A percentile compares a stretch with the other conserved stretches of the same genome.
Conservation (phyloP, 148 eudicot species). For the Heliamphora exappendiculata region DNA sequence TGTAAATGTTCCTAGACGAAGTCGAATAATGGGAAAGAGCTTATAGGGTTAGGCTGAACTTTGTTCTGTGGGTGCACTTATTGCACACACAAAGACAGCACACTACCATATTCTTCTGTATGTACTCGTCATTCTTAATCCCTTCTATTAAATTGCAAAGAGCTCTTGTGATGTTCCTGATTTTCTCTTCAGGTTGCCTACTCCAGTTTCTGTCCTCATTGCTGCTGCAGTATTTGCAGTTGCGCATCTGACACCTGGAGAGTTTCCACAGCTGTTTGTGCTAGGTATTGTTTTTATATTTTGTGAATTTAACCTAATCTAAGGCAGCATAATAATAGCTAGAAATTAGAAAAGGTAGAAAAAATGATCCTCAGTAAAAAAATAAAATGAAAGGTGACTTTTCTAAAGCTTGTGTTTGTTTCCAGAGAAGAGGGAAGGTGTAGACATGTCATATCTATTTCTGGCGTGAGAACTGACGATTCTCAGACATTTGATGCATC, state of each 20-base stretch:
- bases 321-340: neutral
- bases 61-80: conserved; percentile 1
- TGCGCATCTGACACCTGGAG: conserved; percentile 92
- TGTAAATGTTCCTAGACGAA: neutral
- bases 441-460: neutral
- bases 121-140: neutral
- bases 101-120: neutral
- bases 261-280: conserved; percentile 88
- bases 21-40: neutral
- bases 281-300: conserved; percentile 48
- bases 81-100: neutral
- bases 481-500: neutral
- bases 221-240: conserved; percentile 92
- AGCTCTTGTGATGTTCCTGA: conserved; percentile 2
- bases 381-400: neutral
- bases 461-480: neutral
- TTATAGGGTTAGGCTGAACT: neutral
- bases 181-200: conserved; percentile 72
- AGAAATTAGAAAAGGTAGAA: neutral
- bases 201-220: conserved; percentile 65
- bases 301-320: neutral
- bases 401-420: neutral
- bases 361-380: neutral
- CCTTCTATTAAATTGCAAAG: neutral
- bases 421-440: neutral